Conservation (phyloP, 495 filamentous ascomycete species). For the Glonium stellatum region DNA sequence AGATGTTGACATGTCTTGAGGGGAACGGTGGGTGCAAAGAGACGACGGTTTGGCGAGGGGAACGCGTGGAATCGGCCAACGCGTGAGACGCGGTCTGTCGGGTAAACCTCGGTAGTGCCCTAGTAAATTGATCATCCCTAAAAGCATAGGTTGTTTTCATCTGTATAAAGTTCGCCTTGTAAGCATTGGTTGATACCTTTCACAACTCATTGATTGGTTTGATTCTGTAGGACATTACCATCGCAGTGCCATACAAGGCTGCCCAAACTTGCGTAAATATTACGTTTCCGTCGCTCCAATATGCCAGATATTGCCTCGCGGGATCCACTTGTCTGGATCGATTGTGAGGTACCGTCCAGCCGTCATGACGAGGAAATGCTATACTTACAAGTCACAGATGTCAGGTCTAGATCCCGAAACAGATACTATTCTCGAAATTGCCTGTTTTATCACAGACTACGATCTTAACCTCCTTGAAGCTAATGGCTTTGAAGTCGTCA, state of each 20-base stretch:
- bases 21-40: not conserved
- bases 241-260: too few species aligned
- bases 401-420: constrained; percentile 74
- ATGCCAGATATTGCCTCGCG: constrained; percentile 33
- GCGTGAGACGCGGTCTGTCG: not conserved
- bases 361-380: not conserved
- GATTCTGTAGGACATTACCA: too few species aligned
- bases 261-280: too few species aligned
- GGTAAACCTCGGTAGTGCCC: not conserved
- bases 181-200: too few species aligned
- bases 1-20: not conserved
- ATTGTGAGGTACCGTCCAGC: constrained; percentile 62
- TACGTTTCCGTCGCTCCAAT: not conserved
- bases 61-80: not conserved
- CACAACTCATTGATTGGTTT: too few species aligned
- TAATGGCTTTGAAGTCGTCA: constrained; percentile 68
- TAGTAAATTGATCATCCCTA: not conserved
- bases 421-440: constrained; percentile 86
- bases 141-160: too few species aligned
- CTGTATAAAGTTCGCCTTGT: too few species aligned
- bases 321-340: constrained; percentile 75
- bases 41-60: not conserved
- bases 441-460: constrained; percentile 82
- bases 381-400: constrained; percentile 56
- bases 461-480: constrained; percentile 69